These are phyloP conservation scores for Podospora appendiculata DNA, from an alignment of 495 filamentous ascomycete species.

Conservation along the genomic window DNA sequence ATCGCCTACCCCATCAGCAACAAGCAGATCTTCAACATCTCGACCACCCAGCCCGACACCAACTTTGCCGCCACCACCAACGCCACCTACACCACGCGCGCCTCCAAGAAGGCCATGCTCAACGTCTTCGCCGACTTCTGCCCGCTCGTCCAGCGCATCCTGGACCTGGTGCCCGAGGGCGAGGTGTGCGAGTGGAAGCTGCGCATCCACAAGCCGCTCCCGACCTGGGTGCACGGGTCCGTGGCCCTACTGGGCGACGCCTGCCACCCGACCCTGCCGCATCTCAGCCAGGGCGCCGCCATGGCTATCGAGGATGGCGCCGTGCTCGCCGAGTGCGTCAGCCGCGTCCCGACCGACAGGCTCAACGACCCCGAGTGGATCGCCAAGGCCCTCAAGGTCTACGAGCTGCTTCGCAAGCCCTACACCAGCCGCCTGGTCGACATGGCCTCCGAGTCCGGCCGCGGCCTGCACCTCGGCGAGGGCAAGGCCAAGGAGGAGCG, in stretches of 20 bases:
- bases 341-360: constrained; percentile 39
- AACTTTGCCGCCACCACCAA: constrained; percentile 66
- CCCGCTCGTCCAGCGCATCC: constrained; percentile 62
- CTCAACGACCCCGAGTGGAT: constrained; percentile 44
- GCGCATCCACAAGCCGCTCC: constrained; percentile 59
- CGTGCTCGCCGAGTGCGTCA: constrained; percentile 60
- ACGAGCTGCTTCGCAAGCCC: constrained; percentile 65
- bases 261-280: constrained; percentile 72
- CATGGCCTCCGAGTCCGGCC: constrained; percentile 57
- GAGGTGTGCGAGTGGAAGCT: constrained; percentile 80
- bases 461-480: constrained; percentile 64
- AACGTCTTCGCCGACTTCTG: constrained; percentile 63
- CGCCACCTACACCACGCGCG: constrained; percentile 68
- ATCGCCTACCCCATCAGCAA: constrained; percentile 73
- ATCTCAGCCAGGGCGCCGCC: constrained; percentile 74
- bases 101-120: constrained; percentile 61
- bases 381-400: constrained; percentile 58
- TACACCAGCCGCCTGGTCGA: constrained; percentile 63
- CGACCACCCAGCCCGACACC: constrained; percentile 64
- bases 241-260: constrained; percentile 73
- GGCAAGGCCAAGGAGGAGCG: constrained; percentile 69
- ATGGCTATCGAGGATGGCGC: constrained; percentile 78
- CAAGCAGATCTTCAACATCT: constrained; percentile 74
- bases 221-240: constrained; percentile 59
- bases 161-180: constrained; percentile 70